These are phyloP conservation scores for Harrya chromipes DNA, from an alignment of 768 basidiomycete species.

Conservation along the genomic window DNA sequence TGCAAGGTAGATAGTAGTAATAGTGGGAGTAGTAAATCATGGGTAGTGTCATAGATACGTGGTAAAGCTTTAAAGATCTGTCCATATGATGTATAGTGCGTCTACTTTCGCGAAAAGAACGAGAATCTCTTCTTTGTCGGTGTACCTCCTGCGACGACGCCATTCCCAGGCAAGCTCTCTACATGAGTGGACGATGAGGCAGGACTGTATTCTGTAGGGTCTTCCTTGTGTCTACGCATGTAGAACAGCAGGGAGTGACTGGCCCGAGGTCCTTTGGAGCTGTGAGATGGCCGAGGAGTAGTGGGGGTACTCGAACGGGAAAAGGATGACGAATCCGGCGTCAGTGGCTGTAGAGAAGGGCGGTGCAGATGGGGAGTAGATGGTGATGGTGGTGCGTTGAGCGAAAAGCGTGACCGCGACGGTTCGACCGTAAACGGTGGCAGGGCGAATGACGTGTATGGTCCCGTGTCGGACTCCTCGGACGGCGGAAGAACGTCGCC, in stretches of 20 bases:
- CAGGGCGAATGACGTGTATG: constrained; percentile 31
- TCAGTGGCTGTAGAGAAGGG: constrained; percentile 28
- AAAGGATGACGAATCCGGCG: constrained; percentile 29
- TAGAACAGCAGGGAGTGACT: constrained; percentile 30
- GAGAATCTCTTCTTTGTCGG: constrained; percentile 26
- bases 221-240: constrained; percentile 27
- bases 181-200: constrained; percentile 22
- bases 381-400: constrained; percentile 17
- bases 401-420: constrained; percentile 19
- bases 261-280: constrained; percentile 25
- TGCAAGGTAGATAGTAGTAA: constrained; percentile 13
- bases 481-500: constrained; percentile 20
- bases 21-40: constrained; percentile 11
- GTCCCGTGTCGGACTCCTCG: constrained; percentile 34
- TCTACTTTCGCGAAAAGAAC: constrained; percentile 32
- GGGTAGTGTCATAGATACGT: constrained; percentile 16
- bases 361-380: constrained; percentile 23
- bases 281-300: constrained; percentile 23
- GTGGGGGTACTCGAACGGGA: constrained; percentile 32
- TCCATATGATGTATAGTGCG: constrained; percentile 10
- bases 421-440: constrained; percentile 24
- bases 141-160: constrained; percentile 2
- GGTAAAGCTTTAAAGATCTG: constrained; percentile 2
- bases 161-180: constrained; percentile 12
- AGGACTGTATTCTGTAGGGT: constrained; percentile 20